phyloP scores from a whole-genome alignment of 345 rosid genomes.

The Rhizophora apiculata region DNA sequence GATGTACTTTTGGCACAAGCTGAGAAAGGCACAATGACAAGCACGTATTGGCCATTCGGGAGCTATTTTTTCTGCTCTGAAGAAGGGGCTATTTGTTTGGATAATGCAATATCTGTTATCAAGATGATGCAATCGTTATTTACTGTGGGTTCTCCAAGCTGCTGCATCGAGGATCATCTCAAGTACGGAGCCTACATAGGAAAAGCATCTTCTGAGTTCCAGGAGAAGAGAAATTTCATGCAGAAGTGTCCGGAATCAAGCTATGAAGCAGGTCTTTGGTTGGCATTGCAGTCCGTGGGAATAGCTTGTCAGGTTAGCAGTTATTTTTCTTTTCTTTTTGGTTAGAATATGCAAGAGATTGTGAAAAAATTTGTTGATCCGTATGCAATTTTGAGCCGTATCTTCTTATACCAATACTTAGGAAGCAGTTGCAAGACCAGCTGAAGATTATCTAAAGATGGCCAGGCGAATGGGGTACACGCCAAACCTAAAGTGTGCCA shows the following conservation, averaged over 20 bases:
- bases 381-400: background rate
- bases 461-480: conserved; percentile 44
- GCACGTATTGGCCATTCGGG: conserved; percentile 65
- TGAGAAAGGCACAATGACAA: conserved; percentile 6
- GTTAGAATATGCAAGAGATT: no score
- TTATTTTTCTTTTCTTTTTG: background rate
- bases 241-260: conserved; percentile 44
- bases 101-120: conserved; percentile 49
- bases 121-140: conserved; percentile 55
- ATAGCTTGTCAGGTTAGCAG: conserved; percentile 38
- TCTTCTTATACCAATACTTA: conserved; percentile 7
- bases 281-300: conserved; percentile 67
- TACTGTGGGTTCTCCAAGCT: conserved; percentile 22
- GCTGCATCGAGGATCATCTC: conserved; percentile 53
- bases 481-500: conserved; percentile 47
- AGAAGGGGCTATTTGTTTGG: conserved; percentile 71
- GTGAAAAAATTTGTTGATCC: background rate
- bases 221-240: conserved; percentile 36
- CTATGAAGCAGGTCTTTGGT: conserved; percentile 55
- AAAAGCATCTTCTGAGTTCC: conserved; percentile 37
- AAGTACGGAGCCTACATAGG: conserved; percentile 49
- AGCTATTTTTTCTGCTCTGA: conserved; percentile 62
- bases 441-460: conserved; percentile 41
- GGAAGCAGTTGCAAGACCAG: conserved; percentile 32
- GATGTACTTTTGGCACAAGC: background rate